Percentiles rank a stretch among this genome's conserved stretches.
phyloP scores from a whole-genome alignment of 2,329 filamentous ascomycete species.

The Venturia oleaginea region DNA sequence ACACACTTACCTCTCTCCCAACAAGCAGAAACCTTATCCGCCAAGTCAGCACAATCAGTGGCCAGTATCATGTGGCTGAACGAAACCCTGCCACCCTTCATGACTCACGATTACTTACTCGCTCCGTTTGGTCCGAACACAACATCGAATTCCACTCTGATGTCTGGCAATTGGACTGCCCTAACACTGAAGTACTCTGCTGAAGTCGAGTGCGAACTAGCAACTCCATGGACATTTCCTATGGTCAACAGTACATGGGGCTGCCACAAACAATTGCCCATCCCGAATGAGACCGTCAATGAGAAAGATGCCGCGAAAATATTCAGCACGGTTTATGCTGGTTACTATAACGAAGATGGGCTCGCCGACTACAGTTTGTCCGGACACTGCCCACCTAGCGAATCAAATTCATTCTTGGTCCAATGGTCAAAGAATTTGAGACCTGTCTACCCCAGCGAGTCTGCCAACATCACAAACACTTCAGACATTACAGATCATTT shows the following conservation, averaged over 20 bases:
- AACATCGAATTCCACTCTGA: not conserved
- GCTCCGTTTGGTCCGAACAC: conserved; percentile 33
- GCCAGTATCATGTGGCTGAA: conserved; percentile 41
- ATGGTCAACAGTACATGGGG: conserved; percentile 21
- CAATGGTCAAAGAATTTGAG: conserved; percentile 24
- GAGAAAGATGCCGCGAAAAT: conserved; percentile 15
- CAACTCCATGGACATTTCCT: conserved; percentile 8
- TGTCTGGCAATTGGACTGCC: conserved; percentile 16
- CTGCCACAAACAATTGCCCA: conserved; percentile 17
- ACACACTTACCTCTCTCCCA: conserved; percentile 21
- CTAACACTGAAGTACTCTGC: conserved; percentile 27
- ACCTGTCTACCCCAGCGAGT: no score
- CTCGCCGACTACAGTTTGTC: conserved; percentile 25
- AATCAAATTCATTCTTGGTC: conserved; percentile 33
- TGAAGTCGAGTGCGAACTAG: conserved; percentile 26
- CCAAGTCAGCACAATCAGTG: conserved; percentile 34
- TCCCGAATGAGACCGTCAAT: not conserved
- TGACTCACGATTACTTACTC: conserved; percentile 33
- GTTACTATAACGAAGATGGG: conserved; percentile 30
- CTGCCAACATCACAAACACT: no score
- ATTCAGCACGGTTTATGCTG: conserved; percentile 34
- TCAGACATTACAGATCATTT: no score
- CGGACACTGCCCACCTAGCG: conserved; percentile 23
- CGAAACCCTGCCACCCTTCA: conserved; percentile 37
- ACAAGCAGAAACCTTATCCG: conserved; percentile 26